Percentiles rank a stretch among this genome's conserved stretches.
Conservation (phyloP, 2,329 filamentous ascomycete genomes). For the Dactylonectria macrodidyma region DNA sequence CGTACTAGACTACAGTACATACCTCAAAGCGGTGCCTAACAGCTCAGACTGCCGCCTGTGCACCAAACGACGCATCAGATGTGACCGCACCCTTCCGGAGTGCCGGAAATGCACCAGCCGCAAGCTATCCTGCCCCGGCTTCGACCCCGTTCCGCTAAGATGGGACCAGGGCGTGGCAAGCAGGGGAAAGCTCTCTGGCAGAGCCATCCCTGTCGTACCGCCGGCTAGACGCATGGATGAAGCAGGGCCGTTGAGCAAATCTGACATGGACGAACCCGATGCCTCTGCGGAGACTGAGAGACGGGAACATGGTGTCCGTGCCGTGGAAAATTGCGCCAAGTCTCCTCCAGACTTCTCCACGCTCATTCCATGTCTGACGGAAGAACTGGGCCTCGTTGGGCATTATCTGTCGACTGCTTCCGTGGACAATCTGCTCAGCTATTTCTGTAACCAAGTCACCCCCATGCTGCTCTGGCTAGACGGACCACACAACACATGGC, state of each 20-base stretch:
- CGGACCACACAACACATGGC: too few relatives aligned
- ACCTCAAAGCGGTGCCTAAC: not conserved
- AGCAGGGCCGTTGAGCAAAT: not conserved
- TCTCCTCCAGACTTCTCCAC: slow-evolving; percentile 5
- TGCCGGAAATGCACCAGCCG: slow-evolving; percentile 41
- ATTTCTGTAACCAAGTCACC: too few relatives aligned
- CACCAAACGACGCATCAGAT: slow-evolving; percentile 38
- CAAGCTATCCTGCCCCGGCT: slow-evolving; percentile 36
- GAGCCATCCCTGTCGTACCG: slow-evolving; percentile 19
- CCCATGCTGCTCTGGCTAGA: too few relatives aligned
- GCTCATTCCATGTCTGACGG: slow-evolving; percentile 8
- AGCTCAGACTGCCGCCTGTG: slow-evolving; percentile 38
- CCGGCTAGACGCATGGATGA: not conserved
- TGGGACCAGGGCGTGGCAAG: slow-evolving; percentile 44
- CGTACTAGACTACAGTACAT: too few relatives aligned
- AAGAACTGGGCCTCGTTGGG: not conserved
- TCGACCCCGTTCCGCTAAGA: slow-evolving; percentile 34
- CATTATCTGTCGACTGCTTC: not conserved
- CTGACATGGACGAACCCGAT: not conserved
- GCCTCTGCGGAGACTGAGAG: not conserved
- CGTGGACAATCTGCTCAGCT: too few relatives aligned
- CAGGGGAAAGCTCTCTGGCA: slow-evolving; percentile 37
- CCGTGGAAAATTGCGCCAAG: not conserved
- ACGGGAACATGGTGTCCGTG: not conserved
- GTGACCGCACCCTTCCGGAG: slow-evolving; percentile 38